Conservation (phyloP, 164 flowering plant species). For the Stephania cephalantha region DNA sequence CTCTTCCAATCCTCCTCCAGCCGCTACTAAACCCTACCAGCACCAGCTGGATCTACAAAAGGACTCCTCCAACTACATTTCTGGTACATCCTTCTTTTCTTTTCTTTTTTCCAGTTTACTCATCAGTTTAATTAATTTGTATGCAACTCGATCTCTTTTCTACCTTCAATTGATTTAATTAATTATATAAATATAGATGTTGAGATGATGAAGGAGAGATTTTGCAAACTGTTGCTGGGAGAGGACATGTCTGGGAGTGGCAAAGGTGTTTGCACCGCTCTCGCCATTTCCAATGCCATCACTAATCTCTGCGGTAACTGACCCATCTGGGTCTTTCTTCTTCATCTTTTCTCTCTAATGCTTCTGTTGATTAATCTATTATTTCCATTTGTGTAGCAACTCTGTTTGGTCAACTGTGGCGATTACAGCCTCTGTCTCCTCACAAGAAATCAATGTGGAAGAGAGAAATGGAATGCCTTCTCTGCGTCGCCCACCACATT, state of each 20-base stretch:
- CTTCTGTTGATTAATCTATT: neutral
- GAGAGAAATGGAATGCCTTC: constrained; percentile 93
- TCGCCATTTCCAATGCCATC: constrained; percentile 76
- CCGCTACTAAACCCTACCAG: constrained; percentile 19
- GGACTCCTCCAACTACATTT: constrained; percentile 30
- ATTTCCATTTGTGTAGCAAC: constrained; percentile 42
- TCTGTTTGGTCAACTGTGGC: constrained; percentile 92
- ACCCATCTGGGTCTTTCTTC: constrained; percentile 14
- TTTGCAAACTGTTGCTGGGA: constrained; percentile 69
- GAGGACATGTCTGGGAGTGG: constrained; percentile 89
- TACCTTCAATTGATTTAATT: neutral
- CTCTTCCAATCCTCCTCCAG: neutral
- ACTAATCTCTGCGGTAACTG: constrained; percentile 67
- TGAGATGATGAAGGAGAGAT: constrained; percentile 80
- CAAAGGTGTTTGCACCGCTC: constrained; percentile 65
- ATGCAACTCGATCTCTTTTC: too few relatives aligned
- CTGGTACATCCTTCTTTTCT: constrained; percentile 37
- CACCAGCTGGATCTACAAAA: constrained; percentile 33
- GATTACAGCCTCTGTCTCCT: constrained; percentile 69
- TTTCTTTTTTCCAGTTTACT: too few relatives aligned
- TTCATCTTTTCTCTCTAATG: neutral
- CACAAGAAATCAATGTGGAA: constrained; percentile 90
- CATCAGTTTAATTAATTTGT: neutral
- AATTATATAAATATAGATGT: constrained; percentile 26
- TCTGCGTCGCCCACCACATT: constrained; percentile 83